Conservation (phyloP, 495 filamentous ascomycete genomes). For the Aspergillus olivimuriae region DNA sequence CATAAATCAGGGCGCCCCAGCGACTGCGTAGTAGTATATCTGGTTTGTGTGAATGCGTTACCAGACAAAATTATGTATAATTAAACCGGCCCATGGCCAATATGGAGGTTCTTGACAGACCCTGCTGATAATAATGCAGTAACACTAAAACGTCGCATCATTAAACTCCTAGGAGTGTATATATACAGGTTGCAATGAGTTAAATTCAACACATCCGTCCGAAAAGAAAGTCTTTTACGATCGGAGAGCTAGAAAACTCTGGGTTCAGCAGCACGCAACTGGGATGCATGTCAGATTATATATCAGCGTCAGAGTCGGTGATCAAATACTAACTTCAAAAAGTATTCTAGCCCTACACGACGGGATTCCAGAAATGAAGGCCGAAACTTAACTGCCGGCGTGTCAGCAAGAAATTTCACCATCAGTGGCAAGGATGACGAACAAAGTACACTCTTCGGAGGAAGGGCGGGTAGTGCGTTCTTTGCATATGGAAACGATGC, state of each 20-base stretch:
- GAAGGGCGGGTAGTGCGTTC: constrained; percentile 58
- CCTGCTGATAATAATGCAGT: neutral
- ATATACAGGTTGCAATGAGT: constrained; percentile 1
- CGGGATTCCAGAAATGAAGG: constrained; percentile 62
- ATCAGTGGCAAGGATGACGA: constrained; percentile 22
- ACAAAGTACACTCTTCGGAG: constrained; percentile 67
- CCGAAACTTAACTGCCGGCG: constrained; percentile 52
- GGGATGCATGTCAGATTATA: too few relatives aligned
- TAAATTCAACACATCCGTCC: constrained; percentile 27
- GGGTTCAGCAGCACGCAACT: constrained; percentile 65
- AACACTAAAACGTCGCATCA: too few relatives aligned
- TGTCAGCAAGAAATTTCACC: constrained; percentile 9
- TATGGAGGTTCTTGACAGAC: neutral
- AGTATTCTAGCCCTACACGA: constrained; percentile 60
- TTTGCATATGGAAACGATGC: constrained; percentile 60
- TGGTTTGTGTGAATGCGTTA: too few relatives aligned
- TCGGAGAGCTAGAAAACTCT: constrained; percentile 60
- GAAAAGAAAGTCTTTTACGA: constrained; percentile 69
- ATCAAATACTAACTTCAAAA: constrained; percentile 60
- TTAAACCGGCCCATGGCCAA: neutral
- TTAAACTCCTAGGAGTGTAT: too few relatives aligned
- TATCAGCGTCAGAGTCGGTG: neutral
- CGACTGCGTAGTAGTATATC: too few relatives aligned
- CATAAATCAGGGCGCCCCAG: too few relatives aligned
- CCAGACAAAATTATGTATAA: neutral